These are phyloP conservation scores for Amanita muscaria DNA, from an alignment of 768 basidiomycete genomes.

Conservation along the genomic window DNA sequence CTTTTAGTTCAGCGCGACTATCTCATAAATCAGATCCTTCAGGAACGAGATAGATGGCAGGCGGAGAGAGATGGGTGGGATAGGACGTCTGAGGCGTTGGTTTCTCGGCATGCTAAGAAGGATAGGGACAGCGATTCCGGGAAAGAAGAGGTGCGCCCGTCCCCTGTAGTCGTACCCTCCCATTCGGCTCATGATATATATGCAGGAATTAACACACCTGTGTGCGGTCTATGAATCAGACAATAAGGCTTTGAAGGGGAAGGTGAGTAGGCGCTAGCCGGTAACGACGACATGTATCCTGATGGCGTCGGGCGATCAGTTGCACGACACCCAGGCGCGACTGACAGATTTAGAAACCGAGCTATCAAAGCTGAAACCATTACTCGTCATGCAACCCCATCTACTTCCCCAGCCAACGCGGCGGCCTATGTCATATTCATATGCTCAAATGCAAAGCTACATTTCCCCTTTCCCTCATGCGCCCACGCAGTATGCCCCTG, in stretches of 20 bases:
- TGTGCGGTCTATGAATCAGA: slow-evolving; percentile 47
- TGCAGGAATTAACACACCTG: slow-evolving; percentile 49
- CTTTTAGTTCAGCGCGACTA: slow-evolving; percentile 53
- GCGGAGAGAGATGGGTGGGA: slow-evolving; percentile 59
- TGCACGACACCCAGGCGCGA: slow-evolving; percentile 48
- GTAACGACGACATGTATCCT: slow-evolving; percentile 1
- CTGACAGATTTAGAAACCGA: slow-evolving; percentile 53
- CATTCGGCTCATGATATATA: slow-evolving; percentile 3
- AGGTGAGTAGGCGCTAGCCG: slow-evolving; percentile 32
- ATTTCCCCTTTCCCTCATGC: slow-evolving; percentile 1
- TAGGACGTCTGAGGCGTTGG: slow-evolving; percentile 58
- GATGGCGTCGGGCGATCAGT: slow-evolving; percentile 26
- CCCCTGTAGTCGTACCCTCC: slow-evolving; percentile 4
- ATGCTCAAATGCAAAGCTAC: slow-evolving; percentile 4
- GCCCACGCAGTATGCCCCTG: neutral
- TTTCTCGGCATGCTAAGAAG: slow-evolving; percentile 38
- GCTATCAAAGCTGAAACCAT: slow-evolving; percentile 53
- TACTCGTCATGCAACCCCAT: slow-evolving; percentile 58
- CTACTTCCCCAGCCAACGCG: slow-evolving; percentile 13
- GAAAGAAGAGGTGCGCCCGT: slow-evolving; percentile 35
- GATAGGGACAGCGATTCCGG: slow-evolving; percentile 19
- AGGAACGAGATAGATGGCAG: slow-evolving; percentile 53
- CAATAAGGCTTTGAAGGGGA: slow-evolving; percentile 50
- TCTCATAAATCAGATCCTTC: slow-evolving; percentile 40
- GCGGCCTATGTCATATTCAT: neutral